Percentiles rank a stretch among this genome's conserved stretches.
phyloP scores from a whole-genome alignment of 163 green algal species.

The Volvox carteri region DNA sequence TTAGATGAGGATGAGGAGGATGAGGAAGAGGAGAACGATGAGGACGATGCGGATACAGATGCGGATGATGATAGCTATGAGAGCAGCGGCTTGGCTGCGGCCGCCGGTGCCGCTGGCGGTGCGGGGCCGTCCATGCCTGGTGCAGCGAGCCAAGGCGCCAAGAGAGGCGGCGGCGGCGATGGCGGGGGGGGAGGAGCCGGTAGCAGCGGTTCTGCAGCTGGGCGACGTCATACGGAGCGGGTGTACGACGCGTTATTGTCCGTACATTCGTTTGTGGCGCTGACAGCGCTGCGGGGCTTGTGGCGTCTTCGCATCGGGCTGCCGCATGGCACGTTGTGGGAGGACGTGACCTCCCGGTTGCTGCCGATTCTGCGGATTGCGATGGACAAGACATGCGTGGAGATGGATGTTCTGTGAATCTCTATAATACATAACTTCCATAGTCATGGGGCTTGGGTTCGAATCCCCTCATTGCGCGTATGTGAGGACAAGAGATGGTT shows the following conservation, averaged over 20 bases:
- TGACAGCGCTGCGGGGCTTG: slow-evolving; percentile 46
- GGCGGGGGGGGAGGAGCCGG: background rate
- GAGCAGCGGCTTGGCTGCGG: background rate
- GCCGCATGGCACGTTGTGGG: slow-evolving; percentile 38
- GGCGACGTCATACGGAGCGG: background rate
- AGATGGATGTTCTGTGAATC: slow-evolving; percentile 43
- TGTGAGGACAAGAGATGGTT: too few species aligned
- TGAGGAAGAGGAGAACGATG: background rate
- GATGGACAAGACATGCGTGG: slow-evolving; percentile 32
- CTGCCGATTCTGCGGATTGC: slow-evolving; percentile 34
- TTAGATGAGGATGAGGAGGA: slow-evolving; percentile 17
- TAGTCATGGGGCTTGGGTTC: too few species aligned
- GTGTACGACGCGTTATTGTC: slow-evolving; percentile 27
- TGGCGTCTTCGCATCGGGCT: slow-evolving; percentile 48
- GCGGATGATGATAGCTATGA: background rate
- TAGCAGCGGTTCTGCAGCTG: background rate
- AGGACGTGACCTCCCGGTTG: slow-evolving; percentile 31
- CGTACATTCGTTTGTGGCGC: slow-evolving; percentile 7
- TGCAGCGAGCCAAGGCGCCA: background rate
- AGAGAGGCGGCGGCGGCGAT: background rate
- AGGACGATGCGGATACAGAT: background rate
- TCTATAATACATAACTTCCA: too few species aligned
- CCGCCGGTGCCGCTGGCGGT: background rate
- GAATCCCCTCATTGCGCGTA: too few species aligned
- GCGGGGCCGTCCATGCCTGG: slow-evolving; percentile 3